phyloP scores from a whole-genome alignment of 768 basidiomycete genomes.

The Flagelloscypha sp. region DNA sequence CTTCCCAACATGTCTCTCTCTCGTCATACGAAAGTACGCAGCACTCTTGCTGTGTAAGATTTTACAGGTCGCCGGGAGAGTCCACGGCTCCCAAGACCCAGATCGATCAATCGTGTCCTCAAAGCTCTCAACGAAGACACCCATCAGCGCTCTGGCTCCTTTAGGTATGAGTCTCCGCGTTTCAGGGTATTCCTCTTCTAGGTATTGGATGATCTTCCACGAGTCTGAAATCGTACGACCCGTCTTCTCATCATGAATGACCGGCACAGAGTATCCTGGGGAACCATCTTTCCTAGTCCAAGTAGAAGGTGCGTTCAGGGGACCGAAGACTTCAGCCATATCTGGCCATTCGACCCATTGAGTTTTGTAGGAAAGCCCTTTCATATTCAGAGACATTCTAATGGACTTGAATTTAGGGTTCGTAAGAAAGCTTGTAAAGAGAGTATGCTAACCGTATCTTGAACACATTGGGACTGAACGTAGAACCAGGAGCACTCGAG shows the following conservation, averaged over 20 bases:
- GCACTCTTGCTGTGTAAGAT: constrained; percentile 26
- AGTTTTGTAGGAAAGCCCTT: constrained; percentile 33
- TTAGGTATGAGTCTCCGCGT: constrained; percentile 29
- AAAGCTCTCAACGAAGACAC: too few relatives aligned
- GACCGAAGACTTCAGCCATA: constrained; percentile 26
- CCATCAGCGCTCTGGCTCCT: constrained; percentile 23
- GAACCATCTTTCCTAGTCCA: constrained; percentile 21
- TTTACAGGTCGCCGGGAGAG: constrained; percentile 5
- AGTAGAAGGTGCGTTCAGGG: constrained; percentile 30
- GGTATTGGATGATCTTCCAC: constrained; percentile 36
- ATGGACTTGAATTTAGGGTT: constrained; percentile 20
- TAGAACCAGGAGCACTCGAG: constrained; percentile 16
- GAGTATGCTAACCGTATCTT: constrained; percentile 29
- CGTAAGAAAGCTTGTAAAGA: constrained; percentile 19
- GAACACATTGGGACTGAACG: constrained; percentile 41
- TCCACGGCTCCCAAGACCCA: too few relatives aligned
- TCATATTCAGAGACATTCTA: constrained; percentile 27
- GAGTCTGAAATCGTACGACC: constrained; percentile 33
- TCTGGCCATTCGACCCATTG: constrained; percentile 47
- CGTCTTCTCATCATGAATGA: constrained; percentile 40
- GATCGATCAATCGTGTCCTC: too few relatives aligned
- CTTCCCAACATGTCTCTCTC: too few relatives aligned
- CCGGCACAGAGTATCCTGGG: constrained; percentile 37
- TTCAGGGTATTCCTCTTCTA: constrained; percentile 41
- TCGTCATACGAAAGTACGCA: too few relatives aligned